phyloP scores from a whole-genome alignment of 352 stramenopile genomes.

The Pythium guiyangense region DNA sequence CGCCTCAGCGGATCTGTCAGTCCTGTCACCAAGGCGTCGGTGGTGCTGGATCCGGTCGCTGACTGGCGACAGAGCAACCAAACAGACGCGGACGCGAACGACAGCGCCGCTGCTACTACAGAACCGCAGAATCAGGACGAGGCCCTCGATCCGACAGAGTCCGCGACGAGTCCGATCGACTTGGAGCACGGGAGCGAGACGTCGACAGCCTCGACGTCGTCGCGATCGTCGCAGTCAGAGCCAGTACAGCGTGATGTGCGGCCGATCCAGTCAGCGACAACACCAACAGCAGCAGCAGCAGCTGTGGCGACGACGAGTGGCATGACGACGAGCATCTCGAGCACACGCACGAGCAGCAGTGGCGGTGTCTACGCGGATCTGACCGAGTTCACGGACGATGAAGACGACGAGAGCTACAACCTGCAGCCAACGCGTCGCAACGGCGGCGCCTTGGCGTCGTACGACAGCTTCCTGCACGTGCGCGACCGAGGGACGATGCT shows the following conservation, averaged over 20 bases:
- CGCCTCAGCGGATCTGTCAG: conserved; percentile 12
- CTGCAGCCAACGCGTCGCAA: too few relatives aligned
- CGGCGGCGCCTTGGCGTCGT: too few relatives aligned
- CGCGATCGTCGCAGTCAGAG: neutral
- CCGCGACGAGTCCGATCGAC: conserved; percentile 13
- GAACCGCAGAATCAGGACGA: too few relatives aligned
- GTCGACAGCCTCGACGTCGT: conserved; percentile 16
- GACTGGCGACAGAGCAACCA: neutral
- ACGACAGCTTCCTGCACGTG: too few relatives aligned
- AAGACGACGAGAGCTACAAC: too few relatives aligned
- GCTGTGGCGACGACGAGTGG: too few relatives aligned
- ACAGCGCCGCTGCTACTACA: neutral
- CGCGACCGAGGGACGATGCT: too few relatives aligned
- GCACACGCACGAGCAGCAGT: neutral
- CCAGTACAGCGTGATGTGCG: neutral
- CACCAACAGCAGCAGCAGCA: neutral
- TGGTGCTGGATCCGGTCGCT: neutral
- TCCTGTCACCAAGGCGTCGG: conserved; percentile 1
- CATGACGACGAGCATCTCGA: neutral
- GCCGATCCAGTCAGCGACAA: conserved; percentile 5
- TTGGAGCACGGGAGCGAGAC: conserved; percentile 31
- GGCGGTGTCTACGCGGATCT: too few relatives aligned
- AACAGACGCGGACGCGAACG: neutral
- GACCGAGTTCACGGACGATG: too few relatives aligned
- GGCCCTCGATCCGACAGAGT: too few relatives aligned